Evolutionary conservation across 2,329 filamentous ascomycete species (phyloP).

Genomic region (Colletotrichum tanaceti): DNA sequence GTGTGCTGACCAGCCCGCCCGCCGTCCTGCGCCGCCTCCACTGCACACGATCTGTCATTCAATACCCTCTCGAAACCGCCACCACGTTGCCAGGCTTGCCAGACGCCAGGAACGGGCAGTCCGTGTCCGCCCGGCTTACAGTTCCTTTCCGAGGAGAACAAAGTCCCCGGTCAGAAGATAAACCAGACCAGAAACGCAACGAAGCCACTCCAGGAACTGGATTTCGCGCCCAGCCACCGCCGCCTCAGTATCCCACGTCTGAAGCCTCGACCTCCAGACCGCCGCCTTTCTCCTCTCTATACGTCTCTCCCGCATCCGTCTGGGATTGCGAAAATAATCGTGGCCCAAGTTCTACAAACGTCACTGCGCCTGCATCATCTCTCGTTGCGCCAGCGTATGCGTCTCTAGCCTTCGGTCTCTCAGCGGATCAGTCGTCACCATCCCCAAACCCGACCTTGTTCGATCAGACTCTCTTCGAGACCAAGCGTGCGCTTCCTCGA

Average conservation of each 20-base stretch:
- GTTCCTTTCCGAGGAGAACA: constrained; percentile 11
- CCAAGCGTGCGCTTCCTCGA: constrained; percentile 84
- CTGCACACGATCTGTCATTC: constrained; percentile 13
- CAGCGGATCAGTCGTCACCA: constrained; percentile 48
- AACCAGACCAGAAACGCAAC: constrained; percentile 24
- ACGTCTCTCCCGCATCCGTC: constrained; percentile 55
- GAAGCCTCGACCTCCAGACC: constrained; percentile 66
- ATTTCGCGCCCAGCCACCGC: constrained; percentile 61
- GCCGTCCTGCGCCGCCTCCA: constrained; percentile 1
- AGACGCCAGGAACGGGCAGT: constrained; percentile 58
- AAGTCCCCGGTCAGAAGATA: constrained; percentile 31
- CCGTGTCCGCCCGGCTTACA: constrained; percentile 54
- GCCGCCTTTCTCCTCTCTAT: constrained; percentile 72
- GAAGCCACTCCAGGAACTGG: constrained; percentile 27
- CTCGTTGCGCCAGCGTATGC: constrained; percentile 67
- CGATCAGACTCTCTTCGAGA: constrained; percentile 73
- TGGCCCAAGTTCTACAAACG: constrained; percentile 42
- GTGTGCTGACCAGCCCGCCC: background rate
- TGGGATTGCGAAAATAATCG: constrained; percentile 50
- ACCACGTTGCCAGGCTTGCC: constrained; percentile 62
- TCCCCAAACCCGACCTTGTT: constrained; percentile 51
- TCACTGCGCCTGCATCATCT: constrained; percentile 18
- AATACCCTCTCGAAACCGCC: constrained; percentile 44
- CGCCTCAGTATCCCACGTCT: constrained; percentile 69
- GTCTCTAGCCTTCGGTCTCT: constrained; percentile 54